These are phyloP conservation scores for Poa annua DNA, from an alignment of 176 grass and related monocot species.

Conservation along the genomic window DNA sequence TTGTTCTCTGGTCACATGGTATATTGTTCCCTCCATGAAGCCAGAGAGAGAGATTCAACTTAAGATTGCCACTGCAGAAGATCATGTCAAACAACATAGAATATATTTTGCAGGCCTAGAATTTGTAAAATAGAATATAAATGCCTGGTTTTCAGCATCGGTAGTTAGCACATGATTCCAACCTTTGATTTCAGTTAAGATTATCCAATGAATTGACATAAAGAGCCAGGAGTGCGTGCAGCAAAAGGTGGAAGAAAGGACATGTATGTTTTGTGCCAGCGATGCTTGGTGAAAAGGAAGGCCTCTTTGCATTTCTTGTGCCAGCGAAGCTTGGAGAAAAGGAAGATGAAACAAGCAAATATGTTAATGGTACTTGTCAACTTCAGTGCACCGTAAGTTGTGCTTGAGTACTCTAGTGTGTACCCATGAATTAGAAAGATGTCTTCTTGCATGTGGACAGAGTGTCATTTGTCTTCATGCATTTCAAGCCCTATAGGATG, in stretches of 20 bases:
- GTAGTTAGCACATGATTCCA: slow-evolving; percentile 26
- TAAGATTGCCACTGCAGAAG: background rate
- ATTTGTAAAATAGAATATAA: background rate
- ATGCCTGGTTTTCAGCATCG: background rate
- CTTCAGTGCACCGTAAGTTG: slow-evolving; percentile 9
- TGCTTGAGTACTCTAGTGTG: background rate
- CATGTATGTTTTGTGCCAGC: too few species aligned
- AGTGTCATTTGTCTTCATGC: slow-evolving; percentile 43
- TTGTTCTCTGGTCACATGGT: background rate
- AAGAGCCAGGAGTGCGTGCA: slow-evolving; percentile 41
- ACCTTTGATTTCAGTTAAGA: background rate
- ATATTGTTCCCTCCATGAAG: background rate
- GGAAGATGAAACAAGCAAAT: background rate
- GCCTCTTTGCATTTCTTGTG: background rate
- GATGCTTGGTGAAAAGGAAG: too few species aligned
- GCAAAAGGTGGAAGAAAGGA: slow-evolving; percentile 3
- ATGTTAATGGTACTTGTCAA: background rate
- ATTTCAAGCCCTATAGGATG: slow-evolving; percentile 40
- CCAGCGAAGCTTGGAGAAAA: background rate
- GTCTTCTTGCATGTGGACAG: slow-evolving; percentile 38
- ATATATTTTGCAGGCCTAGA: background rate
- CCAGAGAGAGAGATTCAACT: background rate
- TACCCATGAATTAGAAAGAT: slow-evolving; percentile 25
- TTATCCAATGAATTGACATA: slow-evolving; percentile 45
- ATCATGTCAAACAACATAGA: background rate